Evolutionary conservation across 257 asterid species (phyloP).

Genomic region (Petunia axillaris): DNA sequence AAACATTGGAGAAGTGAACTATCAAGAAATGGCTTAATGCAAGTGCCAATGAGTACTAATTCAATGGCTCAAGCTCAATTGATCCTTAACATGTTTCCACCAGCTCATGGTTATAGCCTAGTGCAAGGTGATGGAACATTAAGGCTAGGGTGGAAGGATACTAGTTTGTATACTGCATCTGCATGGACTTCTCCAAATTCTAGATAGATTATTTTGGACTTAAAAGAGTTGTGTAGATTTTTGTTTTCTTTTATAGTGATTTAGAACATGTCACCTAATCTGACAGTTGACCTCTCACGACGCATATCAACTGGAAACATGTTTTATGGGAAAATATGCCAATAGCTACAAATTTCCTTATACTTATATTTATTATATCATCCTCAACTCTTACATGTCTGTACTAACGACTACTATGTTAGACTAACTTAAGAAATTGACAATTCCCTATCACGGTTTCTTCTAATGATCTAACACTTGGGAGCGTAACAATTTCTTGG

Average conservation of each 20-base stretch:
- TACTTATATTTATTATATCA: too few species aligned
- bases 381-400: too few species aligned
- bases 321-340: too few species aligned
- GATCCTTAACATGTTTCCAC: conserved; percentile 71
- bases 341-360: too few species aligned
- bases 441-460: neutral
- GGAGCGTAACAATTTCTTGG: neutral
- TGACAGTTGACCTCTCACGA: too few species aligned
- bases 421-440: too few species aligned
- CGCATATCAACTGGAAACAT: too few species aligned
- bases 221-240: neutral
- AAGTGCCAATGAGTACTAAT: conserved; percentile 65
- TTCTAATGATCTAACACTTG: neutral
- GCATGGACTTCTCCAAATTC: conserved; percentile 70
- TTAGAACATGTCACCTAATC: too few species aligned
- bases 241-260: too few species aligned
- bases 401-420: too few species aligned
- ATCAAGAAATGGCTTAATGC: conserved; percentile 53
- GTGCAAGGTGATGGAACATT: conserved; percentile 86
- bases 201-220: conserved; percentile 19
- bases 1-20: conserved; percentile 75
- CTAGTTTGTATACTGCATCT: conserved; percentile 76
- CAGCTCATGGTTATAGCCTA: conserved; percentile 61
- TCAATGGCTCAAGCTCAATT: conserved; percentile 84
- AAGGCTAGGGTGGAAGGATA: conserved; percentile 83